Evolutionary conservation across 1,139 yeast genomes (phyloP).

Genomic region (Pichia sp.): DNA sequence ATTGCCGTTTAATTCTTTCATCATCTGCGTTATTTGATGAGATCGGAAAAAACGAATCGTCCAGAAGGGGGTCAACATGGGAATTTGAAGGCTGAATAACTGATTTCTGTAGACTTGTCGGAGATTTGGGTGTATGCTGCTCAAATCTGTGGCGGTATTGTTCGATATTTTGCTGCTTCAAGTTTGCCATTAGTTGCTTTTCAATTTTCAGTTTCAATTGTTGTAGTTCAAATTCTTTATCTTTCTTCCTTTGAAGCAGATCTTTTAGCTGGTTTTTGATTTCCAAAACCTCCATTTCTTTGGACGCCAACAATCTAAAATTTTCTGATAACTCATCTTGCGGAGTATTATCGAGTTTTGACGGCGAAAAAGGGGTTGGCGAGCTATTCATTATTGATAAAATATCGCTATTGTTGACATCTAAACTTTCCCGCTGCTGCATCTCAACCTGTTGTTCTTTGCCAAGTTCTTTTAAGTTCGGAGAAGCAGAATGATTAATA

Average conservation of each 20-base stretch:
- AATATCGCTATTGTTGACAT: conserved; percentile 7
- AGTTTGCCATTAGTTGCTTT: conserved; percentile 35
- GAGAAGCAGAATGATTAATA: not conserved
- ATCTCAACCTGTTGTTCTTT: conserved; percentile 1
- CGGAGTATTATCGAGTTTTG: not conserved
- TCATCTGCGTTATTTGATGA: not conserved
- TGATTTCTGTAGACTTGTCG: conserved; percentile 18
- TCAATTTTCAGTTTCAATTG: conserved; percentile 46
- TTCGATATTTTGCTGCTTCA: conserved; percentile 27
- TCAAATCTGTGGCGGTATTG: conserved; percentile 7
- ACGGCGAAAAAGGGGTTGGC: conserved; percentile 4
- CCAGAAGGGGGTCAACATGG: conserved; percentile 24
- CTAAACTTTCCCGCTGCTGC: conserved; percentile 10
- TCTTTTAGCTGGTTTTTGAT: conserved; percentile 46
- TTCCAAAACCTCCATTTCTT: conserved; percentile 59
- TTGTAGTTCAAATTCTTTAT: conserved; percentile 33
- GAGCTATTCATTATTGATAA: conserved; percentile 6
- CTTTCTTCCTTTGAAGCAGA: conserved; percentile 31
- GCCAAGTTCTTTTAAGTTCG: not conserved
- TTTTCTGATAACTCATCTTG: conserved; percentile 43
- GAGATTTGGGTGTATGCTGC: conserved; percentile 22
- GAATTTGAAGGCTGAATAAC: conserved; percentile 16
- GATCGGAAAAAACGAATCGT: conserved; percentile 17
- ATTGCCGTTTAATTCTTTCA: conserved; percentile 22
- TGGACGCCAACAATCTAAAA: conserved; percentile 51